phyloP scores from a whole-genome alignment of 2,329 filamentous ascomycete genomes.

The Ceratocystis harringtonii region DNA sequence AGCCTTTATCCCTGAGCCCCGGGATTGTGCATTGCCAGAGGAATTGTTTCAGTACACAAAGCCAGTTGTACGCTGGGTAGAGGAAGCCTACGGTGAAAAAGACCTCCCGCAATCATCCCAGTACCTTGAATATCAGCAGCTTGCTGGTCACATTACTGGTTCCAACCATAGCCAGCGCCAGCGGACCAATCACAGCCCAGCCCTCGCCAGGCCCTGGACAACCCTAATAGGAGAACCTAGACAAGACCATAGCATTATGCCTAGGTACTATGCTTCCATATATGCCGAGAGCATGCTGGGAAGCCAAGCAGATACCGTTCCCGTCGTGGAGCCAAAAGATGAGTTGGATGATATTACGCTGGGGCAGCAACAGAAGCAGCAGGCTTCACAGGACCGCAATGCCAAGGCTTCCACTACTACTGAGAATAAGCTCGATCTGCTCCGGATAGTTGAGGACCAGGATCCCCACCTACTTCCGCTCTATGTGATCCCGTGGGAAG shows the following conservation, averaged over 20 bases:
- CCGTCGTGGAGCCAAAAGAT: background rate
- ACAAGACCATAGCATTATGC: background rate
- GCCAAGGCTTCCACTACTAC: background rate
- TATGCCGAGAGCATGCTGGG: background rate
- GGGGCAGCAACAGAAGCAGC: background rate
- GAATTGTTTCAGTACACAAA: background rate
- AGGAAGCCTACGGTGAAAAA: background rate
- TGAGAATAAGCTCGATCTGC: background rate
- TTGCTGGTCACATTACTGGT: background rate
- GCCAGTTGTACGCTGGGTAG: background rate
- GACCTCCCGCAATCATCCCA: background rate
- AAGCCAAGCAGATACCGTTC: background rate
- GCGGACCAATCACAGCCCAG: background rate
- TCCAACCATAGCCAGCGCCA: background rate
- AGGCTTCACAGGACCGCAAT: background rate
- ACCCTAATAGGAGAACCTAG: background rate
- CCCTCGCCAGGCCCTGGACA: background rate
- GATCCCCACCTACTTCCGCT: background rate
- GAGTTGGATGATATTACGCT: background rate
- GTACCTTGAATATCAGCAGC: background rate
- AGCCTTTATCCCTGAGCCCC: background rate
- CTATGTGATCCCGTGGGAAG: background rate
- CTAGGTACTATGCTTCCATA: background rate
- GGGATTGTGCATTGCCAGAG: background rate
- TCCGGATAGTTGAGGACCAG: background rate